Conservation (phyloP, 2,329 filamentous ascomycete species). For the Penicillium sp. region DNA sequence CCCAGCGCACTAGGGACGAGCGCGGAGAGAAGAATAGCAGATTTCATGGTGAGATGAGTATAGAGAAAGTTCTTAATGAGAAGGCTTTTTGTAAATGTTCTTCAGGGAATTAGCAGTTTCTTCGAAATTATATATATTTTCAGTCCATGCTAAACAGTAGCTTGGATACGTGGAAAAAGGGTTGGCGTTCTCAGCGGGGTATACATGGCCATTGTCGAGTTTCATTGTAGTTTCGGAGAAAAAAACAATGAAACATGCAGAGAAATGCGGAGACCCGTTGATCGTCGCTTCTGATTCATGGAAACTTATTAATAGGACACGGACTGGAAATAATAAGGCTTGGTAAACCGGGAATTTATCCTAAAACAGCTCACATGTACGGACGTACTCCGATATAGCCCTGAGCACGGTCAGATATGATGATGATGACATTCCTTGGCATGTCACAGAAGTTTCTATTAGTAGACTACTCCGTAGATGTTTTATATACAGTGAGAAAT, state of each 20-base stretch:
- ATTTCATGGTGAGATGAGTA: constrained; percentile 24
- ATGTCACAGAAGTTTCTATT: not conserved
- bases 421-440: not conserved
- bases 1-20: constrained; percentile 27
- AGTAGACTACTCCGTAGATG: not conserved
- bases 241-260: constrained; percentile 6
- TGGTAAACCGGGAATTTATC: not conserved
- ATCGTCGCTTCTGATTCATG: constrained; percentile 21
- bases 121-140: not conserved
- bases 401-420: not conserved
- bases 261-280: constrained; percentile 7
- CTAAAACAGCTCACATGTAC: not conserved
- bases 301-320: constrained; percentile 7
- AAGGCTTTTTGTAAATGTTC: not conserved
- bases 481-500: not conserved
- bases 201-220: not conserved
- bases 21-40: constrained; percentile 17
- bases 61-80: not conserved
- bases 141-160: not conserved
- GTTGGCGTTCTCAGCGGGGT: constrained; percentile 3
- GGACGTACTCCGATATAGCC: not conserved
- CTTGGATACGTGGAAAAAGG: constrained; percentile 22
- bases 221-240: constrained; percentile 12
- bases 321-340: not conserved
- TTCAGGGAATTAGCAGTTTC: too few relatives aligned